Conservation (phyloP, 2,329 filamentous ascomycete species). For the Cladosporium sp. region DNA sequence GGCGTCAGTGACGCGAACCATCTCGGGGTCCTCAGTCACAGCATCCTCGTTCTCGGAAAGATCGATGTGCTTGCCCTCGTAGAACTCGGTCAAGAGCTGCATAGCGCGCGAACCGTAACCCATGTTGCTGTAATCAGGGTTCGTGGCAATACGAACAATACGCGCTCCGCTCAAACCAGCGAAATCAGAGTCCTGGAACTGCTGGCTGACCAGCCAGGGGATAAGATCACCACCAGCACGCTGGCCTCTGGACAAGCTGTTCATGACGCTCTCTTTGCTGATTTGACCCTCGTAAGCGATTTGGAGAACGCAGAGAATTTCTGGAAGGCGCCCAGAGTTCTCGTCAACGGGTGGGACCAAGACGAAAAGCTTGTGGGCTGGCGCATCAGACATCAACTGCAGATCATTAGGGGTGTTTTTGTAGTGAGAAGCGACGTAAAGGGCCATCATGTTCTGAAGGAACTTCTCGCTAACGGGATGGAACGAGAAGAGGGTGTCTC, state of each 20-base stretch:
- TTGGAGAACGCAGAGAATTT: slow-evolving; percentile 91
- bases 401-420: slow-evolving; percentile 97
- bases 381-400: slow-evolving; percentile 97
- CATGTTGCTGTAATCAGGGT: slow-evolving; percentile 87
- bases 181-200: slow-evolving; percentile 97
- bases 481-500: slow-evolving; percentile 96
- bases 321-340: slow-evolving; percentile 71
- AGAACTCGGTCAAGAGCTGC: slow-evolving; percentile 84
- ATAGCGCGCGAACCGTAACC: slow-evolving; percentile 90
- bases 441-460: slow-evolving; percentile 93
- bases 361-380: slow-evolving; percentile 93
- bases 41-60: slow-evolving; percentile 62
- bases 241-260: slow-evolving; percentile 81
- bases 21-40: slow-evolving; percentile 46
- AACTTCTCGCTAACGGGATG: slow-evolving; percentile 96
- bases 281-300: slow-evolving; percentile 93
- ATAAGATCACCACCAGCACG: slow-evolving; percentile 89
- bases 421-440: slow-evolving; percentile 96
- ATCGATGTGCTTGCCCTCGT: slow-evolving; percentile 84
- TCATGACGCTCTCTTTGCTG: slow-evolving; percentile 85
- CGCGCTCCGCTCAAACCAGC: slow-evolving; percentile 87
- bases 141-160: slow-evolving; percentile 90
- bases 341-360: slow-evolving; percentile 81
- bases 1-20: slow-evolving; percentile 74
- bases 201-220: slow-evolving; percentile 94